Conservation (phyloP, 495 filamentous ascomycete species). For the Astrothelium macrocarpum region DNA sequence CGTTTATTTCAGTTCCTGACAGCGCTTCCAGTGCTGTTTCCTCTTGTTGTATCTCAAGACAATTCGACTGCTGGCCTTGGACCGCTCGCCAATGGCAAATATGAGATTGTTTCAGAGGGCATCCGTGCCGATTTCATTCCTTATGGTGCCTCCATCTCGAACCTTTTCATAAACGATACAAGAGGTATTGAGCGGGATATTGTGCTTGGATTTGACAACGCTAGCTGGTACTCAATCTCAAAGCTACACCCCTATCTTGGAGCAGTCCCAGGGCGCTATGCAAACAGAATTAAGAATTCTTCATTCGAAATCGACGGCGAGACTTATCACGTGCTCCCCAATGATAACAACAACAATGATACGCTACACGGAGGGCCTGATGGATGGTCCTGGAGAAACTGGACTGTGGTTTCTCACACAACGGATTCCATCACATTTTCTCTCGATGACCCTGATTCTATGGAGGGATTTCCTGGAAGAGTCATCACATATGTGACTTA, state of each 20-base stretch:
- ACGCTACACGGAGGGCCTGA: slow-evolving; percentile 74
- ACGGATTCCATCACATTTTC: slow-evolving; percentile 67
- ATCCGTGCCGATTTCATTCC: slow-evolving; percentile 67
- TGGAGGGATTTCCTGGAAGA: slow-evolving; percentile 71
- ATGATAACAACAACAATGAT: slow-evolving; percentile 61
- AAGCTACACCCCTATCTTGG: slow-evolving; percentile 29
- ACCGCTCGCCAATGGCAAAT: slow-evolving; percentile 38
- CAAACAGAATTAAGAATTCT: slow-evolving; percentile 76
- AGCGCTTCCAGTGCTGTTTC: not conserved
- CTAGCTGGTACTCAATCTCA: slow-evolving; percentile 58
- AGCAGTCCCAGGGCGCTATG: slow-evolving; percentile 17
- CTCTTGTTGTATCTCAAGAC: not conserved
- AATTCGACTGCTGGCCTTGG: not conserved
- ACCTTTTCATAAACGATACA: slow-evolving; percentile 63
- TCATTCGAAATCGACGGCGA: slow-evolving; percentile 62
- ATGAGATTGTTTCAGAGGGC: slow-evolving; percentile 60
- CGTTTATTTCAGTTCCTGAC: not conserved
- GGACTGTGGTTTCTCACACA: slow-evolving; percentile 60
- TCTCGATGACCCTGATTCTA: slow-evolving; percentile 57
- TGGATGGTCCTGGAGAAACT: slow-evolving; percentile 71
- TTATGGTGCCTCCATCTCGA: slow-evolving; percentile 69
- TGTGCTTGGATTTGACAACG: slow-evolving; percentile 71
- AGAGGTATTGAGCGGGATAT: slow-evolving; percentile 53
- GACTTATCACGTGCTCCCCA: slow-evolving; percentile 49
- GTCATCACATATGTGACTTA: slow-evolving; percentile 71